Base-by-base conservation (phyloP, 1,284 basidiomycete species). In the Pseudozyma tsukubaensis region DNA sequence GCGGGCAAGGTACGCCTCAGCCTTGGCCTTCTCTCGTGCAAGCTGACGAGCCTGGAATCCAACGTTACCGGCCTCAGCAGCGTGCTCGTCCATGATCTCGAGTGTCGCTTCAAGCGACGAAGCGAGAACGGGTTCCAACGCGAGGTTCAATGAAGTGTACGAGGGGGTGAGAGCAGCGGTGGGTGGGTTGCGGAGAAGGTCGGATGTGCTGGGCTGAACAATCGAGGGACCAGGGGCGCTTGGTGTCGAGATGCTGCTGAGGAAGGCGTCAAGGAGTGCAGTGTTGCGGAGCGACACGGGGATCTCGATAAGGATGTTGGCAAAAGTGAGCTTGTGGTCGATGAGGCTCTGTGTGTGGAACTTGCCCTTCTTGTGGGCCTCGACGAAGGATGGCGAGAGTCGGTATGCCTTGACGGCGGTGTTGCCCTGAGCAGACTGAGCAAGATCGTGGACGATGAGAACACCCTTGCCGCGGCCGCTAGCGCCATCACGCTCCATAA, bases 1-100 rank as follows among this genome's bases (percentile, higher is more conserved):
- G 29, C 82, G 76, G 12, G 78, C 64, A 36, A 84, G 62, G 55
- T 79, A 83, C 13, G 77, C 94, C 69, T 99, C 96, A 66, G 94
- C 93, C 70, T 90, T 90, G 42, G 89, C 87, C 83, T 91, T 92
- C 86, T 98, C 96, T 49, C 96, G 89, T 24, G 91, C 92, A 79
- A 97, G 94, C 85, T 97, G 94, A 63, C 96, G 91, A 50, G 89
- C 88, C 81, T 95, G 88, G 88, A 95, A 99, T 51, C 92, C 94
- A 62, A 97, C 89, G 85, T 97, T 97, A 72, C 94, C 83, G 8
- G 80, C 77, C 60, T 84, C 83, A 19, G 78, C 68, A 42, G 81
- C 66, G 67, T 81, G 78, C 55, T 80, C 76, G 59, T 84, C 83
- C 51, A 83, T 66, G 35, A 81, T 71, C 50, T 84, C 83, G 34